These are phyloP conservation scores for Hanseniaspora occidentalis DNA, from an alignment of 805 yeast species.

Conservation along the genomic window DNA sequence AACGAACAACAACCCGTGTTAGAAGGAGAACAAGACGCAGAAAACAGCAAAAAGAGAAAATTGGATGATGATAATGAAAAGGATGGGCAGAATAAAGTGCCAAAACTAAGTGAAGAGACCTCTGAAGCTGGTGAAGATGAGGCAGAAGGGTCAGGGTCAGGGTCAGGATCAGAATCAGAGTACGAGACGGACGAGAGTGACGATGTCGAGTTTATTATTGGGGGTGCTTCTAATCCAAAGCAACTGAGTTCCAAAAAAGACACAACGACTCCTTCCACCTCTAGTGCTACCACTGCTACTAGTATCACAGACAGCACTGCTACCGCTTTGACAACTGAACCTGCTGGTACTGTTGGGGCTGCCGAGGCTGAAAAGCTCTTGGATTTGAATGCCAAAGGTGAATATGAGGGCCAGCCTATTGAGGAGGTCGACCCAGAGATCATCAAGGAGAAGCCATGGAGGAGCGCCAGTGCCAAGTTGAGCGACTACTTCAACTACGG, in stretches of 20 bases:
- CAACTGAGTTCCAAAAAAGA: background rate
- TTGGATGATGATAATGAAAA: background rate
- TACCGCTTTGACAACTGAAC: background rate
- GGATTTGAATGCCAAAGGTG: conserved; percentile 24
- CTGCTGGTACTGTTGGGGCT: background rate
- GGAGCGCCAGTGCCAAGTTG: conserved; percentile 91
- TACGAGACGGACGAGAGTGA: conserved; percentile 1
- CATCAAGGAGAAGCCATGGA: conserved; percentile 93
- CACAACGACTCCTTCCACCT: background rate
- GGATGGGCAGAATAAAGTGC: background rate
- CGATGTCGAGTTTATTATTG: background rate
- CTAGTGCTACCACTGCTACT: background rate
- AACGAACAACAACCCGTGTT: too few species aligned
- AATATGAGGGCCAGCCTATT: conserved; percentile 63
- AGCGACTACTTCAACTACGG: conserved; percentile 95
- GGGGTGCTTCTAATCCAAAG: background rate
- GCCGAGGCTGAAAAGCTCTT: conserved; percentile 12
- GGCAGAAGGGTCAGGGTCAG: background rate
- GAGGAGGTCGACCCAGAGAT: conserved; percentile 71
- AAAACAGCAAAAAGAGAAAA: background rate
- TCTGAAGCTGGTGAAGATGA: background rate
- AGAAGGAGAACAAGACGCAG: background rate
- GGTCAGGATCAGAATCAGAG: background rate
- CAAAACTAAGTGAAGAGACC: background rate
- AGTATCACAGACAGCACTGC: background rate